These are phyloP conservation scores for Kockovaella imperatae DNA, from an alignment of 768 basidiomycete genomes.

Conservation along the genomic window DNA sequence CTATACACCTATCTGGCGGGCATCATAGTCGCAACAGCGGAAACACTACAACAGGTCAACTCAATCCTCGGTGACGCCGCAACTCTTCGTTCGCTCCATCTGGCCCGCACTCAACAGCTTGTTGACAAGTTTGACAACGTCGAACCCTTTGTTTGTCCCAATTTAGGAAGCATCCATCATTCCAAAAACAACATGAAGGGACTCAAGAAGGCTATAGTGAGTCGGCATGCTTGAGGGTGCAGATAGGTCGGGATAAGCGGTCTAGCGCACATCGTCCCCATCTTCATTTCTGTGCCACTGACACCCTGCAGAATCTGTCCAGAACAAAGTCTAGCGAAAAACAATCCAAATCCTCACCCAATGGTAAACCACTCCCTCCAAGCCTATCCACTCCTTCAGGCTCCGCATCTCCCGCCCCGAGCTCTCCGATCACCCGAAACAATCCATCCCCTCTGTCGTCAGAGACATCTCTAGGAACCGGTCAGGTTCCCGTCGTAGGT, in stretches of 20 bases:
- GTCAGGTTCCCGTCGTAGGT: neutral
- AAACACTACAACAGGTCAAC: no score
- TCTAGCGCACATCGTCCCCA: neutral
- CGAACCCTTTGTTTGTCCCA: neutral
- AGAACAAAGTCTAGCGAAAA: slow-evolving; percentile 27
- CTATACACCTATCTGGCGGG: no score
- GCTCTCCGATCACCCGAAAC: slow-evolving; percentile 19
- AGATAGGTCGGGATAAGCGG: neutral
- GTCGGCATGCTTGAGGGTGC: slow-evolving; percentile 10
- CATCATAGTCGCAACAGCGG: no score
- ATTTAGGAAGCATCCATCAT: no score
- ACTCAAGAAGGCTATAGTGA: slow-evolving; percentile 47
- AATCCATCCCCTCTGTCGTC: slow-evolving; percentile 4
- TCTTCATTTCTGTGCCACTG: slow-evolving; percentile 4
- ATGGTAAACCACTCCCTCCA: slow-evolving; percentile 18
- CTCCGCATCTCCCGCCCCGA: neutral
- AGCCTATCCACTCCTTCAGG: slow-evolving; percentile 30
- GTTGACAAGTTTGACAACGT: neutral
- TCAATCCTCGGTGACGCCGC: no score
- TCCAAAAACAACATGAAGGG: slow-evolving; percentile 42
- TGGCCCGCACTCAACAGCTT: no score
- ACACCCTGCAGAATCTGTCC: slow-evolving; percentile 22
- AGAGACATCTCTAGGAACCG: neutral
- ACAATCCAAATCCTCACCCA: slow-evolving; percentile 26
- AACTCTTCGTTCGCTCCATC: no score